Evolutionary conservation across 2,329 filamentous ascomycete species (phyloP), one percentile per base, ranked within the genome.

Genomic region (Aspergillus alliaceus): DNA sequence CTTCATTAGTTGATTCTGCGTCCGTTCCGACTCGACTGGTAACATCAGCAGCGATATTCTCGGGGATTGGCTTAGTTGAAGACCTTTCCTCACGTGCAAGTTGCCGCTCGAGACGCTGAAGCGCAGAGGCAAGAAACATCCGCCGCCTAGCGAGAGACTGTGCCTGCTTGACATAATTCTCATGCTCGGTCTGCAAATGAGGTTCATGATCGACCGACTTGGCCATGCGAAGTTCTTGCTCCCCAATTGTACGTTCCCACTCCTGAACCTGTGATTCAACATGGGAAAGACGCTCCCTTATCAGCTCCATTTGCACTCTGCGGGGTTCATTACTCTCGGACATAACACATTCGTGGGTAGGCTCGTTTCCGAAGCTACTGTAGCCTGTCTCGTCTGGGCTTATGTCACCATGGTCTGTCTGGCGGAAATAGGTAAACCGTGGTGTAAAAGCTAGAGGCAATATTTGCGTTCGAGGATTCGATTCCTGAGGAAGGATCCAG

Each of bases 341-440:
- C 90, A 99, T 97, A 67, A 96, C 91, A 75, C 96, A 99, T 63
- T 91, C 87, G 74, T 99, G 96, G 0, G 93, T 97, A 0, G 90
- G 89, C 72, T 99, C 95, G 51, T 96, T 84, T 11, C 95, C 96
- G 72, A 99, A 99, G 0, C 90, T 88, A 72, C 93, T 98, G 14
- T 87, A 91, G 39, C 92, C 83, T 54, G 90, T 88, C 8, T 90
- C 84, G 66, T 96, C 91, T 2, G 74, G 65, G n/a, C 89, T 88
- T 22, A 86, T 84, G 58, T 90, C 88, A 15, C 86, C 87, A 70
- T 97, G 95, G 66, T 99, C 95, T 1, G 95, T 99, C 75, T 99
- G 92, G 31, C 95, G 86, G 79, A 97, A 96, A 74, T 99, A 99
- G 0, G 95, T 98, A 68, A 99, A 90, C 1, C 95, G 86, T n/a